Evolutionary conservation across 2,329 filamentous ascomycete species (phyloP).

Genomic region (Phaeosphaeria sp.): DNA sequence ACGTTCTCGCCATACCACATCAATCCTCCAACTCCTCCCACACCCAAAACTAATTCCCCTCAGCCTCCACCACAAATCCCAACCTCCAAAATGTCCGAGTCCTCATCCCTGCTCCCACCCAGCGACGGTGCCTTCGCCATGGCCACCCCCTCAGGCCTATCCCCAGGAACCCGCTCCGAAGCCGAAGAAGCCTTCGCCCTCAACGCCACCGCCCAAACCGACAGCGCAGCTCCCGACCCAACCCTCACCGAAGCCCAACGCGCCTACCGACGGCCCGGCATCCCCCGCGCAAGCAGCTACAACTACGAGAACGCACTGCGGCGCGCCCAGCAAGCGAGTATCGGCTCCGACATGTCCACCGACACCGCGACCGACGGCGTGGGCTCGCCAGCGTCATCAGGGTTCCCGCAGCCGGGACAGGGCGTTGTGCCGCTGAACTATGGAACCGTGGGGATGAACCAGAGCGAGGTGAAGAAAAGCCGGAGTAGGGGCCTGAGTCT

Average conservation of each 20-base stretch:
- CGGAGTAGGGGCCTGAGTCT: constrained; percentile 39
- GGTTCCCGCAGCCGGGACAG: constrained; percentile 36
- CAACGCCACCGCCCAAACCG: constrained; percentile 42
- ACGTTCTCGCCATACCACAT: too few species aligned
- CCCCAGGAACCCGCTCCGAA: constrained; percentile 44
- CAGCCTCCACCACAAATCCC: neutral
- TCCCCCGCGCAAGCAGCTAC: constrained; percentile 32
- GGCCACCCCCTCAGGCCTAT: constrained; percentile 43
- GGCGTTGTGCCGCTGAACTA: constrained; percentile 44
- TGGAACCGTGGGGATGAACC: constrained; percentile 27
- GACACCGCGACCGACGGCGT: constrained; percentile 20
- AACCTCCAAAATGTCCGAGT: neutral
- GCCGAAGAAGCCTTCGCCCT: constrained; percentile 42
- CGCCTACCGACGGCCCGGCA: constrained; percentile 36
- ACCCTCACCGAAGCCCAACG: constrained; percentile 32
- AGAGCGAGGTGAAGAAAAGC: constrained; percentile 39
- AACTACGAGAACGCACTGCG: constrained; percentile 42
- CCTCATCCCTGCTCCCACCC: constrained; percentile 20
- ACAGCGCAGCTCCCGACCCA: constrained; percentile 44
- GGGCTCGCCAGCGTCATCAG: constrained; percentile 21
- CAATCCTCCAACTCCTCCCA: neutral
- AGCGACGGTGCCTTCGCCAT: constrained; percentile 28
- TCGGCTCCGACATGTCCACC: constrained; percentile 31
- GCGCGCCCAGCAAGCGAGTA: constrained; percentile 28
- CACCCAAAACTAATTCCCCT: neutral